Conservation (phyloP, 192 early-diverging fungal species). For the Radiomyces spectabilis region DNA sequence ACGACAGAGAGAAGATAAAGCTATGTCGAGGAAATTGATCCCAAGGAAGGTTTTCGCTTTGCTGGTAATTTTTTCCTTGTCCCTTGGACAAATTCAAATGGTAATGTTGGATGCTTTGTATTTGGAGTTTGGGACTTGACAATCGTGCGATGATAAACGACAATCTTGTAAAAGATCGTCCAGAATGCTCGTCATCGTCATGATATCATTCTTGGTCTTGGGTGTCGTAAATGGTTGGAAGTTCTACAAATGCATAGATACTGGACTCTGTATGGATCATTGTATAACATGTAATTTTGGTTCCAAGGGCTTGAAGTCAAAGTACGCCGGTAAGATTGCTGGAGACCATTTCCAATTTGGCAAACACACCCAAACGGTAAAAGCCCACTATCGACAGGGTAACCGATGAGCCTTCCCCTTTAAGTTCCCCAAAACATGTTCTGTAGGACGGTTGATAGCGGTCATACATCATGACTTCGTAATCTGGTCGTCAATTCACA, state of each 20-base stretch:
- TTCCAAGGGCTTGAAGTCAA: not conserved
- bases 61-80: not conserved
- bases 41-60: not conserved
- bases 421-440: not conserved
- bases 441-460: not conserved
- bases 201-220: not conserved
- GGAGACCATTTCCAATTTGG: not conserved
- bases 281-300: not conserved
- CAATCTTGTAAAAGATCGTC: not conserved
- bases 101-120: not conserved
- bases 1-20: not conserved
- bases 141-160: not conserved
- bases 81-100: slow-evolving; percentile 4
- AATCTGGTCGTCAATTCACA: not conserved
- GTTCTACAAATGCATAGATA: not conserved
- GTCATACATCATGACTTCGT: not conserved
- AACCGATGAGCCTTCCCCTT: not conserved
- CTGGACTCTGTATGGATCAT: not conserved
- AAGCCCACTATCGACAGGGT: not conserved
- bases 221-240: not conserved
- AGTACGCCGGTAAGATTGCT: not conserved
- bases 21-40: not conserved
- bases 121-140: not conserved
- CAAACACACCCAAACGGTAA: slow-evolving; percentile 1
- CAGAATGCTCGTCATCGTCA: not conserved